Evolutionary conservation across 257 asterid genomes (phyloP), one percentile per base, ranked within the genome.

Genomic region (Primulina eburnea): DNA sequence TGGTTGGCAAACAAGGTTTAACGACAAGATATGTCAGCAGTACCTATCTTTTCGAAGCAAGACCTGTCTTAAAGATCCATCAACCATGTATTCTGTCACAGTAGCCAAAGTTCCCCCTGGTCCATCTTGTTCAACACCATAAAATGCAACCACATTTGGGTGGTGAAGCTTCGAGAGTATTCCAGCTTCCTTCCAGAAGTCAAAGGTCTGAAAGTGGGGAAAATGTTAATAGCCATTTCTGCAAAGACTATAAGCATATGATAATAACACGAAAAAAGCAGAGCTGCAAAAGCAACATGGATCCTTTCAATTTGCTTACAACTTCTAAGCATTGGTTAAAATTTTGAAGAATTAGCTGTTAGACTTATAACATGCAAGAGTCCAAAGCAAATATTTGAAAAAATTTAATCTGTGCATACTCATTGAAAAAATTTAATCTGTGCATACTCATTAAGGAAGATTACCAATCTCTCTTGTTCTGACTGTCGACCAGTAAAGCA

Each of bases 391-490:
- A 63, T 21, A 59, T 32, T 62, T 30, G 34, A 62, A 30, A 59
- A 62, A 64, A 29, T 16, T 3, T 35, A 40, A 5, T 1, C 30
- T 40, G 26, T 8, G 77, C 50, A 35, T 47, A 37, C 26, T 68
- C 50, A 24, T 18, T 26, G 34, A 62, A 30, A 59, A 62, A 64
- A 29, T 16, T 3, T 35, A 40, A 5, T 1, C 30, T 40, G 26
- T 8, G 77, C 50, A 35, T 47, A 37, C 26, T 68, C 50, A 24
- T 18, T 26, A 68, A 64, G 75, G 63, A 78, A 21, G 65, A 30
- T 74, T 82, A 88, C 96, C 92, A 85, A 75, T 77, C 90, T 81
- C 82, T 89, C 97, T 80, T 88, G 96, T 80, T 90, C 97, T 7
- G 97, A 89, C 69, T 82, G 88, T 67, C 90, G 85, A 52, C 92